Evolutionary conservation across 2,329 filamentous ascomycete genomes (phyloP).

Genomic region (Penicillium frequentans): DNA sequence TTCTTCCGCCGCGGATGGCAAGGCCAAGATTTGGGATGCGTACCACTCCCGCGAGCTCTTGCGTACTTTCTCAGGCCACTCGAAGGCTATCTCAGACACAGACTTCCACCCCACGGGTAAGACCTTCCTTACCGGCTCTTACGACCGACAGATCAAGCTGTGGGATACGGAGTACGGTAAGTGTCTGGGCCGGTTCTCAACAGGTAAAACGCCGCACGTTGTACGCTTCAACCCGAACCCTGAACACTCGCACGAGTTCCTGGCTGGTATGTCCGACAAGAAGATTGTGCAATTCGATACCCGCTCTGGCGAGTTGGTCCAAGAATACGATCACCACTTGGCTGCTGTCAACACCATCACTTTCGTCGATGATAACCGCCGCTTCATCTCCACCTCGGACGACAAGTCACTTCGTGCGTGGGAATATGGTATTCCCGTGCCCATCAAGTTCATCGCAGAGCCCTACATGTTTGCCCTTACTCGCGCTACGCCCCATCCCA

Average conservation of each 20-base stretch:
- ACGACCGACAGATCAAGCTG: slow-evolving; percentile 93
- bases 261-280: slow-evolving; percentile 97
- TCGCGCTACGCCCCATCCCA: slow-evolving; percentile 78
- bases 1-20: slow-evolving; percentile 85
- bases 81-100: slow-evolving; percentile 84
- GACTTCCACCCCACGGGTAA: slow-evolving; percentile 81
- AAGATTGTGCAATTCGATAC: slow-evolving; percentile 98
- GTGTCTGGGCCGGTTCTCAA: slow-evolving; percentile 85
- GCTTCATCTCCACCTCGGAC: slow-evolving; percentile 97
- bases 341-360: slow-evolving; percentile 98
- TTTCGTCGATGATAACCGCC: slow-evolving; percentile 89
- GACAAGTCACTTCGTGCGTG: slow-evolving; percentile 94
- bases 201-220: slow-evolving; percentile 92
- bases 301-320: slow-evolving; percentile 76
- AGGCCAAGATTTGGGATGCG: slow-evolving; percentile 90
- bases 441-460: slow-evolving; percentile 97
- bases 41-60: slow-evolving; percentile 88
- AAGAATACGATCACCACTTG: slow-evolving; percentile 97
- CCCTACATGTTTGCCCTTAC: slow-evolving; percentile 98
- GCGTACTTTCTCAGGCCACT: slow-evolving; percentile 88
- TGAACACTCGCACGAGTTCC: slow-evolving; percentile 80
- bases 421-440: slow-evolving; percentile 98
- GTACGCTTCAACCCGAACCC: slow-evolving; percentile 85
- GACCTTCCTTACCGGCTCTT: slow-evolving; percentile 86
- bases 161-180: slow-evolving; percentile 97